These are phyloP conservation scores for Ophiostoma triangulosporum DNA, from an alignment of 2,329 filamentous ascomycete species.

Conservation along the genomic window DNA sequence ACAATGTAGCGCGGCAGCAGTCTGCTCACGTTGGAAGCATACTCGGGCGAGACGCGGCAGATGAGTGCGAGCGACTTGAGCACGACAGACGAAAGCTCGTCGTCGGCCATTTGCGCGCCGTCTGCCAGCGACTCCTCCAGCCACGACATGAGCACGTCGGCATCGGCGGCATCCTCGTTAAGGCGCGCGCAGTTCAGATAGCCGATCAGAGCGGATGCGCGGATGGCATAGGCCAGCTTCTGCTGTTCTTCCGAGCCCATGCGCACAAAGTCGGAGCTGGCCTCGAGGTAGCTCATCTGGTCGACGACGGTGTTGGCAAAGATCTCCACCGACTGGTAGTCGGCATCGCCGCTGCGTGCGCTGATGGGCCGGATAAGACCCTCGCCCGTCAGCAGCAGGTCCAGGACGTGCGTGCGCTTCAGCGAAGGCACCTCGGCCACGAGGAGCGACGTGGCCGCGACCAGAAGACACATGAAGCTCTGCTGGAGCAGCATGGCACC, in stretches of 20 bases:
- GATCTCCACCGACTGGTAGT: slow-evolving; percentile 43
- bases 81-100: slow-evolving; percentile 61
- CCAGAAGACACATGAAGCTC: slow-evolving; percentile 74
- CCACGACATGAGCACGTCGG: slow-evolving; percentile 69
- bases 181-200: slow-evolving; percentile 77
- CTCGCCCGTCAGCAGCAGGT: slow-evolving; percentile 52
- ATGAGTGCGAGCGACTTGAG: slow-evolving; percentile 73
- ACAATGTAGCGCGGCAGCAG: slow-evolving; percentile 79
- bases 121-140: slow-evolving; percentile 73
- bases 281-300: slow-evolving; percentile 76
- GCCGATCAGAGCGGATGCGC: slow-evolving; percentile 66
- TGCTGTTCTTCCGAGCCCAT: slow-evolving; percentile 81
- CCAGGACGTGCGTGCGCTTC: slow-evolving; percentile 52
- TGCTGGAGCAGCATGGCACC: slow-evolving; percentile 85
- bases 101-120: slow-evolving; percentile 67
- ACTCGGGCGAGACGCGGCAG: slow-evolving; percentile 58
- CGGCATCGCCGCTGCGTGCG: slow-evolving; percentile 31
- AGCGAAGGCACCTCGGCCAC: slow-evolving; percentile 48
- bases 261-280: slow-evolving; percentile 77
- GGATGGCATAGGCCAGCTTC: slow-evolving; percentile 71
- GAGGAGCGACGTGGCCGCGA: slow-evolving; percentile 63
- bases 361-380: slow-evolving; percentile 31
- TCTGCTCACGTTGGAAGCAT: slow-evolving; percentile 63
- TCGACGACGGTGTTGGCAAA: slow-evolving; percentile 64
- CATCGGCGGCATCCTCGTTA: slow-evolving; percentile 68